Evolutionary conservation across 2,329 filamentous ascomycete genomes (phyloP).

Genomic region (Epichloe typhina): DNA sequence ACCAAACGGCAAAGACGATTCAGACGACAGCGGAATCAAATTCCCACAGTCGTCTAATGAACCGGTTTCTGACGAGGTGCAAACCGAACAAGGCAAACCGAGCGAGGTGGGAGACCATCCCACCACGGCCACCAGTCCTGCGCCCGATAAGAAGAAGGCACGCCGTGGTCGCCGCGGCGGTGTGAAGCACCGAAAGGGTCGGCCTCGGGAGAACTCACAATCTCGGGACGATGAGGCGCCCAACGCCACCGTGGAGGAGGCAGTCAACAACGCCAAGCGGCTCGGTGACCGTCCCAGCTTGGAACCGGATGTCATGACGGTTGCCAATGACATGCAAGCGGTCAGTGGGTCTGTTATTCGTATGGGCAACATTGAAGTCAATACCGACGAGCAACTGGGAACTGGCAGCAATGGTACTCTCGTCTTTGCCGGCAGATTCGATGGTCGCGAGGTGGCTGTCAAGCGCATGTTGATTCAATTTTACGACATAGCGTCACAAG

Average conservation of each 20-base stretch:
- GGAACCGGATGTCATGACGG: constrained; percentile 49
- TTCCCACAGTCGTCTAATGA: not conserved
- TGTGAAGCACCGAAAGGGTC: constrained; percentile 49
- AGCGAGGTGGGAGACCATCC: not conserved
- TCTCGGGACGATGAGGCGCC: constrained; percentile 33
- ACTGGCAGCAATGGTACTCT: constrained; percentile 94
- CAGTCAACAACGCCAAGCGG: constrained; percentile 44
- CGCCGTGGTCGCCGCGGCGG: constrained; percentile 62
- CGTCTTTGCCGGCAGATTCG: constrained; percentile 89
- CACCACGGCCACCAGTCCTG: not conserved
- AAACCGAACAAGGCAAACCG: not conserved
- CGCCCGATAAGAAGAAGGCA: constrained; percentile 46
- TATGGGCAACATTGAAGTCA: constrained; percentile 51
- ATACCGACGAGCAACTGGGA: constrained; percentile 49
- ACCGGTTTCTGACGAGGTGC: not conserved
- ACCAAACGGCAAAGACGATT: not conserved
- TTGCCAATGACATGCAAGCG: constrained; percentile 43
- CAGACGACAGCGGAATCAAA: not conserved
- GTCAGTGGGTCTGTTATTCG: constrained; percentile 46
- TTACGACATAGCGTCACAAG: constrained; percentile 87
- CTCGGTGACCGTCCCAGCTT: constrained; percentile 39
- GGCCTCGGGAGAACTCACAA: constrained; percentile 38
- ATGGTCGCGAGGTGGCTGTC: constrained; percentile 83
- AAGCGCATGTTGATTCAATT: constrained; percentile 96
- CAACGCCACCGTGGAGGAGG: constrained; percentile 44